Percentiles rank a stretch among this genome's conserved stretches.
Evolutionary conservation across 345 rosid species (phyloP).

Genomic region (Citrus hindsii): DNA sequence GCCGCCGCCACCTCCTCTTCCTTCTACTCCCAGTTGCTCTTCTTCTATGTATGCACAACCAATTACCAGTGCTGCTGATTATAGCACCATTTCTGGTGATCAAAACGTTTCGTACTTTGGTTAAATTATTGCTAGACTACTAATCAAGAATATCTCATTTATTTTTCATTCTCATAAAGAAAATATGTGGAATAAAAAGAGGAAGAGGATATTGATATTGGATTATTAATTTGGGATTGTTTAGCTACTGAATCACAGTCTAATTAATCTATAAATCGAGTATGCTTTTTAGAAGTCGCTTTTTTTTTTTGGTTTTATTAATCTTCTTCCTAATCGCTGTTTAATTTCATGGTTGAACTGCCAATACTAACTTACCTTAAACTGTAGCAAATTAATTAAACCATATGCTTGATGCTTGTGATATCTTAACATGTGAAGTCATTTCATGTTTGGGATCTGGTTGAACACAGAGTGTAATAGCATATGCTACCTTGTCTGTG

Average conservation of each 20-base stretch:
- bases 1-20: constrained; percentile 30
- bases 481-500: constrained; percentile 30
- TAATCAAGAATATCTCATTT: constrained; percentile 29
- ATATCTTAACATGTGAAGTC: background rate
- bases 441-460: constrained; percentile 18
- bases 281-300: too few relatives aligned
- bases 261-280: constrained; percentile 8
- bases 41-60: constrained; percentile 54
- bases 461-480: background rate
- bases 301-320: constrained; percentile 17
- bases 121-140: constrained; percentile 25
- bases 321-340: constrained; percentile 4
- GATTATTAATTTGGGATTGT: constrained; percentile 5
- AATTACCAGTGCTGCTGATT: constrained; percentile 33
- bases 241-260: constrained; percentile 11
- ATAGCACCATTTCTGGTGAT: constrained; percentile 57
- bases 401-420: background rate
- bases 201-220: constrained; percentile 16
- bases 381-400: background rate
- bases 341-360: constrained; percentile 3
- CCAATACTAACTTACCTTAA: background rate
- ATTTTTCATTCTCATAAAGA: constrained; percentile 19
- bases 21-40: constrained; percentile 40
- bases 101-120: constrained; percentile 65
- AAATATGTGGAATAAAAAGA: constrained; percentile 24